Conservation (phyloP, 768 basidiomycete species). For the Russula vinacea region DNA sequence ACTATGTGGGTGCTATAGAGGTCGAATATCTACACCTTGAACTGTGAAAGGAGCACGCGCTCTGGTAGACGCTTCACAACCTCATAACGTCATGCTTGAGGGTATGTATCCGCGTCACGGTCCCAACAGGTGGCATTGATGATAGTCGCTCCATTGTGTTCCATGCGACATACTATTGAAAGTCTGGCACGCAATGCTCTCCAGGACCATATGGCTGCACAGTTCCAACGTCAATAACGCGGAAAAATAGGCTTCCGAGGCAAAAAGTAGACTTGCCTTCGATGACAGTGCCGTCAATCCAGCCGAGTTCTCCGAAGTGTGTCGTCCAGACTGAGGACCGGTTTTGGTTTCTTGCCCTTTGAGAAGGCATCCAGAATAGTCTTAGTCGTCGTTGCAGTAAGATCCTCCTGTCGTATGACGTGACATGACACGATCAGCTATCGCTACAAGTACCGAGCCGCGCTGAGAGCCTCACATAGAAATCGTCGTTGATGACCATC, state of each 20-base stretch:
- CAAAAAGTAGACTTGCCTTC: constrained; percentile 49
- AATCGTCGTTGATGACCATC: constrained; percentile 94
- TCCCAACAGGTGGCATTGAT: not conserved
- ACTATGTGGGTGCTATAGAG: constrained; percentile 71
- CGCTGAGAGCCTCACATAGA: constrained; percentile 61
- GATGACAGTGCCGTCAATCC: constrained; percentile 76
- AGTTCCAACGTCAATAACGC: constrained; percentile 5
- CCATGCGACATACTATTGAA: constrained; percentile 47
- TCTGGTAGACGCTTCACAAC: not conserved
- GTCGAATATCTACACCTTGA: constrained; percentile 62
- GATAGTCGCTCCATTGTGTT: constrained; percentile 1
- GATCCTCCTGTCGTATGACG: constrained; percentile 62
- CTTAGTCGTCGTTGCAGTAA: constrained; percentile 72
- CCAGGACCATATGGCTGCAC: constrained; percentile 89
- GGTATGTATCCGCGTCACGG: not conserved
- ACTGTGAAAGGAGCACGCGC: constrained; percentile 31
- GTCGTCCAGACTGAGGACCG: constrained; percentile 87
- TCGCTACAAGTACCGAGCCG: constrained; percentile 21
- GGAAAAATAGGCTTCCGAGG: constrained; percentile 10
- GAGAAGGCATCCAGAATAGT: constrained; percentile 76
- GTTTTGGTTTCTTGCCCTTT: constrained; percentile 81
- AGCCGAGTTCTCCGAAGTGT: constrained; percentile 90
- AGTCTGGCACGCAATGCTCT: constrained; percentile 83
- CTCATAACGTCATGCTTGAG: constrained; percentile 2
- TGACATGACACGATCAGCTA: constrained; percentile 15